phyloP scores from a whole-genome alignment of 768 basidiomycete genomes.

The Gyrodon lividus region DNA sequence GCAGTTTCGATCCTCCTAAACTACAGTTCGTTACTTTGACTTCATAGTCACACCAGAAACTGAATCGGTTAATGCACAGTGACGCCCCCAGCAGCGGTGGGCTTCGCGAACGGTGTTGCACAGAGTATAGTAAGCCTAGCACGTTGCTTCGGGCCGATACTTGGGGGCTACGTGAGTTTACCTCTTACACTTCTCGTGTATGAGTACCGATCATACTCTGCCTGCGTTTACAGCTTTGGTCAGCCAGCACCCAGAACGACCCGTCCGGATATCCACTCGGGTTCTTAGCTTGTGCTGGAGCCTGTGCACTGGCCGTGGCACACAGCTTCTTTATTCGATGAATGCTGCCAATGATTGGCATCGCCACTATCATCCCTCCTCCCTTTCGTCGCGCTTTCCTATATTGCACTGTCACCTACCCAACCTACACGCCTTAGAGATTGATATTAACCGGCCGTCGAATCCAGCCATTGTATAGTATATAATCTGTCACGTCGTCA shows the following conservation, averaged over 20 bases:
- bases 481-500: not conserved
- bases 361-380: not conserved
- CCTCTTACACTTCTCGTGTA: not conserved
- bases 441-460: no score
- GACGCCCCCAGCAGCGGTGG: slow-evolving; percentile 87
- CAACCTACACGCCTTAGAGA: not conserved
- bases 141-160: slow-evolving; percentile 83
- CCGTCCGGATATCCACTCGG: slow-evolving; percentile 75
- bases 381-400: not conserved
- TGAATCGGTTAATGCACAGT: slow-evolving; percentile 43
- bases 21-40: slow-evolving; percentile 55
- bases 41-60: not conserved
- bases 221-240: slow-evolving; percentile 58
- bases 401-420: not conserved
- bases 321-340: slow-evolving; percentile 75
- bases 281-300: slow-evolving; percentile 63
- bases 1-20: slow-evolving; percentile 85
- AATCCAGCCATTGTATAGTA: no score
- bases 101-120: slow-evolving; percentile 92
- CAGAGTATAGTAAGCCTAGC: slow-evolving; percentile 95
- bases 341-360: slow-evolving; percentile 3
- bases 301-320: slow-evolving; percentile 61
- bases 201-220: slow-evolving; percentile 2
- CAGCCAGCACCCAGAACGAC: slow-evolving; percentile 62
- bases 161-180: slow-evolving; percentile 70